Conservation (phyloP, 2,329 filamentous ascomycete species). For the Alternaria triticina region DNA sequence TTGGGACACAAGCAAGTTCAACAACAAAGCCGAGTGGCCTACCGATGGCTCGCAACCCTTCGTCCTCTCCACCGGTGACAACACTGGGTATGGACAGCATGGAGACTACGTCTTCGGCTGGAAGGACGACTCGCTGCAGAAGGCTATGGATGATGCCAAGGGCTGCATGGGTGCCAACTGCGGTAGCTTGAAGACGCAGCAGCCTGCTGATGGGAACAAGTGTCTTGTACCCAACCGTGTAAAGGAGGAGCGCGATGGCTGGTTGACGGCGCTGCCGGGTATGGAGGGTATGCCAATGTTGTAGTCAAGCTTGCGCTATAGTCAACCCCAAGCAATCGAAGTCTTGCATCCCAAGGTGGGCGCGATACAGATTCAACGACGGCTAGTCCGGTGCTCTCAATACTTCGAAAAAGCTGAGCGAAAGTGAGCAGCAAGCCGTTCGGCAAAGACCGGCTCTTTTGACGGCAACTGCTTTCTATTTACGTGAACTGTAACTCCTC, state of each 20-base stretch:
- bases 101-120: conserved; percentile 42
- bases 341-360: too few species aligned
- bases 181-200: conserved; percentile 33
- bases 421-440: too few species aligned
- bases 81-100: conserved; percentile 32
- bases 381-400: too few species aligned
- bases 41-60: conserved; percentile 37
- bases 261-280: conserved; percentile 27
- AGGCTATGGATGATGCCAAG: conserved; percentile 38
- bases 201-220: conserved; percentile 23
- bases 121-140: conserved; percentile 39
- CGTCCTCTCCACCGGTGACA: conserved; percentile 32
- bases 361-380: too few species aligned
- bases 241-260: conserved; percentile 31
- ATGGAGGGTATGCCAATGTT: conserved; percentile 20
- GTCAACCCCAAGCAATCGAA: too few species aligned
- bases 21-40: conserved; percentile 43
- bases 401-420: too few species aligned
- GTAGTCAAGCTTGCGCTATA: background rate
- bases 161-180: conserved; percentile 39
- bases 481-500: too few species aligned
- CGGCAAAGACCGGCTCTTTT: too few species aligned
- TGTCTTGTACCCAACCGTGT: conserved; percentile 33
- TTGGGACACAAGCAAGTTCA: conserved; percentile 52
- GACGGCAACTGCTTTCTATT: too few species aligned